Evolutionary conservation across 768 basidiomycete genomes (phyloP), one percentile per base, ranked within the genome.

Genomic region (Russula griseocarnosa): DNA sequence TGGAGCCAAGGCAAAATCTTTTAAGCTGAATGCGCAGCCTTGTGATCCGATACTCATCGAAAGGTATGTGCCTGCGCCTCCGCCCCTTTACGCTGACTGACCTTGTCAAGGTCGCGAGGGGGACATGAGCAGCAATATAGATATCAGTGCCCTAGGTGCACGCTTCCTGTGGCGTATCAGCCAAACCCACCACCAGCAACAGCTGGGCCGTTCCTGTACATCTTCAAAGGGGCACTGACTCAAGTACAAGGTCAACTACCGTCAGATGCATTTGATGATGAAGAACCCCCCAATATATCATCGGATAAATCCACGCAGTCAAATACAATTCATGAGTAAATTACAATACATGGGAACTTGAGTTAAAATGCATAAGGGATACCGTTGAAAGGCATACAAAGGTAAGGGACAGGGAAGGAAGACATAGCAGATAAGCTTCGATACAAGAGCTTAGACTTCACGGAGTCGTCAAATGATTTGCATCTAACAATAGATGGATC

Each of bases 221-320:
- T 95, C 60, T 69, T 92, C 55, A 79, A 83, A 52, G 94, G 94
- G 5, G 87, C 91, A 20, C 79, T 96, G 62, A 92, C 90, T n/a
- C 89, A 90, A 70, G 77, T 88, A 68, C 94, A 96, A 78, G 94
- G 94, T 38, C 87, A 93, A 71, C 76, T 94, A 36, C 94, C 94
- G 11, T 75, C 80, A 52, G 91, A 92, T 67, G 94, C 94, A 7
- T 92, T 95, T 70, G 86, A 88, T 55, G 79, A 82, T 46, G 81
- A 82, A 65, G 71, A 26, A 49, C 10, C 47, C 3, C 3, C 22
- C 13, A 10, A 47, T 16, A 20, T 75, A 24, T 55, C 59, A 56
- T 55, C n/a, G 16, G 38, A 60, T 22, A 50, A 47, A 42, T n/a
- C 54, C 22, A 20, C 22, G 16, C 22, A 3, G 44, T 13, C 52